phyloP scores from a whole-genome alignment of 129 eudicot genomes.

The Artemisia tridentata region DNA sequence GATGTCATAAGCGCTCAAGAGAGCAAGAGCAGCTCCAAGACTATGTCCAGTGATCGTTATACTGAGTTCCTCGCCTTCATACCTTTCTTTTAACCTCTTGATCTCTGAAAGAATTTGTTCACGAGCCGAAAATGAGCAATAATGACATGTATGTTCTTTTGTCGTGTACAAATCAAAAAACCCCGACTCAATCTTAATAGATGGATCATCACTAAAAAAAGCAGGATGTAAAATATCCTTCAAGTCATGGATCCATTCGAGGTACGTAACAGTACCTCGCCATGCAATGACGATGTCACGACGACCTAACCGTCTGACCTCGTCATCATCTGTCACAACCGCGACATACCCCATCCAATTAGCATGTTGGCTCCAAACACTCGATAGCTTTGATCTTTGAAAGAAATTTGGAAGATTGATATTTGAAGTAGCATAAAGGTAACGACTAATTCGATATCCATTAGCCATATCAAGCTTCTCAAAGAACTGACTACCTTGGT shows the following conservation, averaged over 20 bases:
- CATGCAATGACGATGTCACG: conserved; percentile 65
- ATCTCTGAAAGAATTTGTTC: conserved; percentile 67
- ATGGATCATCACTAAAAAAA: conserved; percentile 60
- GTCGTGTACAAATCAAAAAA: conserved; percentile 71
- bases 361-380: conserved; percentile 79
- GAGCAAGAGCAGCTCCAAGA: conserved; percentile 68
- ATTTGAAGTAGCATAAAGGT: conserved; percentile 69
- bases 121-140: conserved; percentile 71
- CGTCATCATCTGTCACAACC: conserved; percentile 47
- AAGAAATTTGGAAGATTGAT: conserved; percentile 70
- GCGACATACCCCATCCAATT: conserved; percentile 90
- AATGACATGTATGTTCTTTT: conserved; percentile 50
- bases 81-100: conserved; percentile 43
- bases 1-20: conserved; percentile 65
- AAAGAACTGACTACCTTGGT: conserved; percentile 52
- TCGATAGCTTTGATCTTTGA: conserved; percentile 48
- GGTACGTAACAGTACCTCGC: conserved; percentile 81
- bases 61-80: conserved; percentile 51
- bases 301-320: conserved; percentile 55
- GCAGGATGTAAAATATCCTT: conserved; percentile 70
- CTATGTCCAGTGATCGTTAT: conserved; percentile 79
- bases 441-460: conserved; percentile 55
- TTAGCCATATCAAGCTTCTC: conserved; percentile 50
- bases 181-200: conserved; percentile 69
- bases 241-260: conserved; percentile 77